Evolutionary conservation across 352 stramenopile species (phyloP).

Genomic region (Chrysophaeum taylorii): DNA sequence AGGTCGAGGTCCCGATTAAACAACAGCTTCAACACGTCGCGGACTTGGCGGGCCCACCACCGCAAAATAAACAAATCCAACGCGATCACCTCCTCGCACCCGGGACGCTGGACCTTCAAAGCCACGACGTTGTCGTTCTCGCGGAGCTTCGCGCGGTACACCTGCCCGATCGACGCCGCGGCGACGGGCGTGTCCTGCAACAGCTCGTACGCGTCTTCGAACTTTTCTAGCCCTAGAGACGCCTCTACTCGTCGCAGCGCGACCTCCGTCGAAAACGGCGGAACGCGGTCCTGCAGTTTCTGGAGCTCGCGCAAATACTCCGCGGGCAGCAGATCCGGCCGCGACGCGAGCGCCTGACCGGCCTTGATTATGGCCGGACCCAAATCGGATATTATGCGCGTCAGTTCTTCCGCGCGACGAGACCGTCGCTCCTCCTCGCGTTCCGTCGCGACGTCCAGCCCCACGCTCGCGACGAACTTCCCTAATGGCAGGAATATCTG

Average conservation of each 20-base stretch:
- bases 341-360: conserved; percentile 55
- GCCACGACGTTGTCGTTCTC: conserved; percentile 60
- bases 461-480: conserved; percentile 35
- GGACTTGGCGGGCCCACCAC: conserved; percentile 57
- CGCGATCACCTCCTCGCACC: conserved; percentile 63
- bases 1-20: conserved; percentile 59
- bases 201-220: conserved; percentile 60
- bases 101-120: conserved; percentile 67
- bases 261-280: conserved; percentile 52
- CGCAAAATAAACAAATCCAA: conserved; percentile 70
- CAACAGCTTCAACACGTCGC: conserved; percentile 42
- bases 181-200: conserved; percentile 54
- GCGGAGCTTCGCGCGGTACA: conserved; percentile 59
- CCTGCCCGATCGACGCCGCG: conserved; percentile 64
- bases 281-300: conserved; percentile 66
- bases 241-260: conserved; percentile 52
- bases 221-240: conserved; percentile 45
- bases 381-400: conserved; percentile 49
- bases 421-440: conserved; percentile 30
- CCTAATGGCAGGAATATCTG: conserved; percentile 59
- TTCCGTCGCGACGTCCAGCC: conserved; percentile 37
- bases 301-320: conserved; percentile 67
- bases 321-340: conserved; percentile 58
- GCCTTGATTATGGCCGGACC: conserved; percentile 65
- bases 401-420: conserved; percentile 50